Conservation (phyloP, 371 early-diverging fungal species). For the Basidiobolus meristosporus region DNA sequence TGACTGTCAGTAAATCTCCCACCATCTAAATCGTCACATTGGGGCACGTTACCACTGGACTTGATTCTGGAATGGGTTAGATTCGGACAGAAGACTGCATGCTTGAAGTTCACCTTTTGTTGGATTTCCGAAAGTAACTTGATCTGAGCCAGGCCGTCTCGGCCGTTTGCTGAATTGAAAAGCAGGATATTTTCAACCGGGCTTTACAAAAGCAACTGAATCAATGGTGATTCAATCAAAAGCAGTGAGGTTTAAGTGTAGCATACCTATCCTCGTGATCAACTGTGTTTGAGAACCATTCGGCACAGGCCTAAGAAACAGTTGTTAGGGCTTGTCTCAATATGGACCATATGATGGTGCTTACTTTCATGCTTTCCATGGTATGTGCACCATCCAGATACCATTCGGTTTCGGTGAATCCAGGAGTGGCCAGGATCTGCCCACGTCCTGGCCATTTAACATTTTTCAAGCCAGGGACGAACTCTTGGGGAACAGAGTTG, state of each 20-base stretch:
- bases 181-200: slow-evolving; percentile 30
- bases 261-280: slow-evolving; percentile 5
- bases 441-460: slow-evolving; percentile 85
- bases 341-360: slow-evolving; percentile 1
- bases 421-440: slow-evolving; percentile 26
- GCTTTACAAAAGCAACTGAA: background rate
- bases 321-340: background rate
- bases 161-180: slow-evolving; percentile 77
- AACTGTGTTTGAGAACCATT: slow-evolving; percentile 39
- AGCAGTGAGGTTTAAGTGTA: background rate
- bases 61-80: slow-evolving; percentile 19
- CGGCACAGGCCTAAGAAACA: slow-evolving; percentile 24
- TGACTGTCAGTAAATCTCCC: no score
- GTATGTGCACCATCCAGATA: slow-evolving; percentile 93
- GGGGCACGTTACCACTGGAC: no score
- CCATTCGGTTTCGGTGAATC: slow-evolving; percentile 31
- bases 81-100: slow-evolving; percentile 62
- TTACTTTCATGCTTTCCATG: slow-evolving; percentile 51
- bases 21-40: no score
- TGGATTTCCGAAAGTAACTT: slow-evolving; percentile 18
- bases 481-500: slow-evolving; percentile 16
- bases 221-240: background rate
- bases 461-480: slow-evolving; percentile 28
- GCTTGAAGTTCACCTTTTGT: slow-evolving; percentile 20
- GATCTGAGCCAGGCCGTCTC: slow-evolving; percentile 38